These are phyloP conservation scores for Phytophthora uliginosa DNA, from an alignment of 352 stramenopile genomes.

Conservation along the genomic window DNA sequence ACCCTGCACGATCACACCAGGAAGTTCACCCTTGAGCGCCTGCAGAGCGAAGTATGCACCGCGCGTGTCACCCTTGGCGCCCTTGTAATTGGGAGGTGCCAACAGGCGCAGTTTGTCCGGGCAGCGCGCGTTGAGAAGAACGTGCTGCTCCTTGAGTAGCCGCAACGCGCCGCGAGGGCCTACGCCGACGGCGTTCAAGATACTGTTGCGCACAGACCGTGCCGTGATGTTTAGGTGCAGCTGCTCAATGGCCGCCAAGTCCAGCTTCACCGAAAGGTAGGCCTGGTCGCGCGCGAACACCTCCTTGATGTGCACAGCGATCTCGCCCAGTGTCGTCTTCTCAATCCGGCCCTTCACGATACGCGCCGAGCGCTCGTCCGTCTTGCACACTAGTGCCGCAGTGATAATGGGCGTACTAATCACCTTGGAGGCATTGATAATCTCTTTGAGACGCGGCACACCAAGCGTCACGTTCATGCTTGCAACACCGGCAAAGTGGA, in stretches of 20 bases:
- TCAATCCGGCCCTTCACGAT: slow-evolving; percentile 99
- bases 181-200: slow-evolving; percentile 89
- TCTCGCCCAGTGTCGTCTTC: slow-evolving; percentile 98
- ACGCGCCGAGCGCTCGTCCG: slow-evolving; percentile 97
- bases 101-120: slow-evolving; percentile 89
- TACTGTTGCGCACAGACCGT: slow-evolving; percentile 91
- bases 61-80: slow-evolving; percentile 76
- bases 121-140: slow-evolving; percentile 85
- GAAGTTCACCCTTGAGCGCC: slow-evolving; percentile 96
- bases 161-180: slow-evolving; percentile 74
- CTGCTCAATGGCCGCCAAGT: slow-evolving; percentile 97
- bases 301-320: slow-evolving; percentile 98
- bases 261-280: slow-evolving; percentile 98
- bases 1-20: slow-evolving; percentile 98
- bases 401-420: slow-evolving; percentile 99
- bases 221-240: slow-evolving; percentile 97
- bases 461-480: slow-evolving; percentile 99
- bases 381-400: slow-evolving; percentile 96
- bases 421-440: slow-evolving; percentile 97
- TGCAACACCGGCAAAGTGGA: slow-evolving; percentile 99
- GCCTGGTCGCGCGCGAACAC: slow-evolving; percentile 95
- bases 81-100: slow-evolving; percentile 89
- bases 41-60: slow-evolving; percentile 96
- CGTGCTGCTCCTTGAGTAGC: slow-evolving; percentile 88
- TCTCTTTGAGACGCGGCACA: slow-evolving; percentile 99